Evolutionary conservation across 768 basidiomycete genomes (phyloP).

Genomic region (Chalciporus piperatus): DNA sequence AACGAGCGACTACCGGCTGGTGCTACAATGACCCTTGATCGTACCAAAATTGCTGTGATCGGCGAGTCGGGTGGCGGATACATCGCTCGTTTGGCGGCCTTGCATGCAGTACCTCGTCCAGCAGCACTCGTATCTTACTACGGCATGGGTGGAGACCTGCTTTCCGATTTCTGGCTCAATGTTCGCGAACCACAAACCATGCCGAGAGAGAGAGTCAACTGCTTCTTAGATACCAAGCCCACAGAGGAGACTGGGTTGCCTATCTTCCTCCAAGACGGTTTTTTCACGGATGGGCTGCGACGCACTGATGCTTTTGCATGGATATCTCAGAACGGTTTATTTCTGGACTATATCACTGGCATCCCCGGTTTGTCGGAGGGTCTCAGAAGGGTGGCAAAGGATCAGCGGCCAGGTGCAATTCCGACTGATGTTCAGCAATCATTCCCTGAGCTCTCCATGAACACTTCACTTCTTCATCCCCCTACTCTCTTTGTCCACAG

Average conservation of each 20-base stretch:
- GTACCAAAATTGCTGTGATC: not conserved
- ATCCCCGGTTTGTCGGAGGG: not conserved
- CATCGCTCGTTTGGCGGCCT: not conserved
- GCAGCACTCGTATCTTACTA: slow-evolving; percentile 2
- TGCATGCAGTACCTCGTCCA: slow-evolving; percentile 1
- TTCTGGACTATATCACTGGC: not conserved
- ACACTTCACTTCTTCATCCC: not conserved
- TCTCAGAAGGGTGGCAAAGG: not conserved
- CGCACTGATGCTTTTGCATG: slow-evolving; percentile 1
- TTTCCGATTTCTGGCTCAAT: slow-evolving; percentile 2
- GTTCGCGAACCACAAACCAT: not conserved
- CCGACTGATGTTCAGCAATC: not conserved
- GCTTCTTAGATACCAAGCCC: not conserved
- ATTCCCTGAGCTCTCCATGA: not conserved
- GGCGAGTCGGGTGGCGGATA: slow-evolving; percentile 5
- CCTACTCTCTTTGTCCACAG: slow-evolving; percentile 1
- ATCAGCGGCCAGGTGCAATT: not conserved
- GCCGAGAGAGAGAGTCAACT: not conserved
- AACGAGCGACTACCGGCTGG: not conserved
- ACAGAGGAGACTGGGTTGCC: slow-evolving; percentile 1
- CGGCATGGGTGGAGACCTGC: slow-evolving; percentile 5
- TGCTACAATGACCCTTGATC: not conserved
- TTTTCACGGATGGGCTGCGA: not conserved
- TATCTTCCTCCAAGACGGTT: not conserved
- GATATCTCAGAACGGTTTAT: slow-evolving; percentile 1